phyloP scores from a whole-genome alignment of 2,329 filamentous ascomycete species.

The Sphaerulina vaccinii region DNA sequence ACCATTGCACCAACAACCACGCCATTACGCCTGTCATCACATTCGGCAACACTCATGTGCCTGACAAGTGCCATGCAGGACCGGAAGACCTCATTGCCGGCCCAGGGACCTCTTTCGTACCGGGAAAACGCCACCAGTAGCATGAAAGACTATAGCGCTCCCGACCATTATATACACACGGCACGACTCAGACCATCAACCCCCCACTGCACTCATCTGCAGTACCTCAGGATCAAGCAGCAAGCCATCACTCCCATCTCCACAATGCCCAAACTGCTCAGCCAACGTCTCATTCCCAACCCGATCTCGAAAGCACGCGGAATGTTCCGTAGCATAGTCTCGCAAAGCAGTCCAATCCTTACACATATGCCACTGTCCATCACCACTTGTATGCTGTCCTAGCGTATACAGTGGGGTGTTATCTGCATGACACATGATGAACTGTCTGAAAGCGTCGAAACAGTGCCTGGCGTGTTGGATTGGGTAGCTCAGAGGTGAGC shows the following conservation, averaged over 20 bases:
- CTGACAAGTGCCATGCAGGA: no score
- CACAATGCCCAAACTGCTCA: slow-evolving; percentile 17
- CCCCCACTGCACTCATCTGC: slow-evolving; percentile 1
- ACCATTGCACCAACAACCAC: no score
- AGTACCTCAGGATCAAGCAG: slow-evolving; percentile 6
- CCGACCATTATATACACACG: not conserved
- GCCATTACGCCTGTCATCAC: not conserved
- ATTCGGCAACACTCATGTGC: no score
- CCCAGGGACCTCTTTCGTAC: no score
- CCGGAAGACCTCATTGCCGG: no score
- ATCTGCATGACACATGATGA: slow-evolving; percentile 22
- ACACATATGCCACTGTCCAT: slow-evolving; percentile 21
- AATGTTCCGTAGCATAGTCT: slow-evolving; percentile 20
- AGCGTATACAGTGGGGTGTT: slow-evolving; percentile 17
- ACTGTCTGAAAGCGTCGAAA: slow-evolving; percentile 23
- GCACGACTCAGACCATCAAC: slow-evolving; percentile 1
- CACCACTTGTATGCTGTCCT: slow-evolving; percentile 16
- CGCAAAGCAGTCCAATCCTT: slow-evolving; percentile 21
- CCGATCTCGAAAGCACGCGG: slow-evolving; percentile 19
- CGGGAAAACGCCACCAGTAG: no score
- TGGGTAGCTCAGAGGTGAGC: slow-evolving; percentile 10
- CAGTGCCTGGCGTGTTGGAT: slow-evolving; percentile 21
- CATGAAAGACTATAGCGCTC: no score
- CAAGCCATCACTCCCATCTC: slow-evolving; percentile 18
- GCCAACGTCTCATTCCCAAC: slow-evolving; percentile 2